These are phyloP conservation scores for Erodium chrysanthum DNA, from an alignment of 441 rosid species.

Conservation along the genomic window DNA sequence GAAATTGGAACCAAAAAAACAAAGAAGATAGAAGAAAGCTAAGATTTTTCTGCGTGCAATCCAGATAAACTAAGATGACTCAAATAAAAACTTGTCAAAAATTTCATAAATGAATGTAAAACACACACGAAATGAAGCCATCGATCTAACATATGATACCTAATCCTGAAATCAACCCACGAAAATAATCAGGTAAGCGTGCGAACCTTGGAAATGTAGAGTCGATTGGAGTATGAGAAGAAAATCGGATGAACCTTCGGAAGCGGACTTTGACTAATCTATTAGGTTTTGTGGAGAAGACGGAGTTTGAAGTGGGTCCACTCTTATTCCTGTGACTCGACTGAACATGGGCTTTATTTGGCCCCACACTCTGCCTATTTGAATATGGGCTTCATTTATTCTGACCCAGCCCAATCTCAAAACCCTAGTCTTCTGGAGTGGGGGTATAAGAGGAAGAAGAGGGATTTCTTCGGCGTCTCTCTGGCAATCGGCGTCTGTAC, in stretches of 20 bases:
- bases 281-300: background rate
- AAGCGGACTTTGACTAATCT: background rate
- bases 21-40: no score
- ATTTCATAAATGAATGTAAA: no score
- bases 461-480: background rate
- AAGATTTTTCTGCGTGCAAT: background rate
- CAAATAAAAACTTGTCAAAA: background rate
- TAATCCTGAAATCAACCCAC: background rate
- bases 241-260: background rate
- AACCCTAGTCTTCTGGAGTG: background rate
- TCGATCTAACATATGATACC: background rate
- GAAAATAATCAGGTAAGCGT: background rate
- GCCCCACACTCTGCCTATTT: background rate
- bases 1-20: background rate
- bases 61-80: background rate
- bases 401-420: background rate
- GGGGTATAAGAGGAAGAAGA: background rate
- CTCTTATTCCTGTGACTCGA: background rate
- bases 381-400: background rate
- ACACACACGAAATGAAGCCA: background rate
- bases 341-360: background rate
- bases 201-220: background rate
- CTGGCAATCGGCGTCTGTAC: background rate
- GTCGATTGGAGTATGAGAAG: background rate
- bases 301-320: background rate